A percentile compares a stretch with the other conserved stretches of the same genome.
These are phyloP conservation scores for Pestalotiopsis sp. DNA, from an alignment of 2,329 filamentous ascomycete genomes.

Conservation along the genomic window DNA sequence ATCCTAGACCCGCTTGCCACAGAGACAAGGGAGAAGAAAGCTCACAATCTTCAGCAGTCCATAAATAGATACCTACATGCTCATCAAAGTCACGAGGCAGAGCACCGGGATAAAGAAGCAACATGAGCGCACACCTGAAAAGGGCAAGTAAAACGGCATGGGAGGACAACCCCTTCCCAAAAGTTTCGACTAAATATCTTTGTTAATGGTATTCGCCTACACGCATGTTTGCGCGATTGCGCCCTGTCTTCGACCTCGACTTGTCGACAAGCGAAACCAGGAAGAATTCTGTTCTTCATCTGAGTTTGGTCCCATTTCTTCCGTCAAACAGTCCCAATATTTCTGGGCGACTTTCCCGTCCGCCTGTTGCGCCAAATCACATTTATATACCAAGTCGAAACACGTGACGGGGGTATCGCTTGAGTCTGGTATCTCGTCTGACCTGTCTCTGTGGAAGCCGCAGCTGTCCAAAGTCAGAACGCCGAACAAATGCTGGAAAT, in stretches of 20 bases:
- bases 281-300: neutral
- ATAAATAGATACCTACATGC: neutral
- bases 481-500: neutral
- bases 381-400: neutral
- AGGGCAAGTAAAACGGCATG: neutral
- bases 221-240: neutral
- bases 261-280: neutral
- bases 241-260: neutral
- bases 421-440: neutral
- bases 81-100: too few relatives aligned
- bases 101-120: neutral
- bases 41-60: conserved; percentile 3
- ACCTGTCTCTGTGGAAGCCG: neutral
- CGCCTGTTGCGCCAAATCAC: neutral
- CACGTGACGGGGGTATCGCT: neutral
- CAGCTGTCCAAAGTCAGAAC: neutral
- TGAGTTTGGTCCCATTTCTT: neutral
- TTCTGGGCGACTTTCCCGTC: neutral
- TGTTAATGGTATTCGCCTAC: neutral
- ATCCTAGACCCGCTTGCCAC: neutral
- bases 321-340: neutral
- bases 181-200: neutral
- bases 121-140: neutral
- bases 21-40: neutral
- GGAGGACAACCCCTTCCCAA: neutral